phyloP scores from a whole-genome alignment of 345 rosid genomes.

The Atalantia buxifolia region DNA sequence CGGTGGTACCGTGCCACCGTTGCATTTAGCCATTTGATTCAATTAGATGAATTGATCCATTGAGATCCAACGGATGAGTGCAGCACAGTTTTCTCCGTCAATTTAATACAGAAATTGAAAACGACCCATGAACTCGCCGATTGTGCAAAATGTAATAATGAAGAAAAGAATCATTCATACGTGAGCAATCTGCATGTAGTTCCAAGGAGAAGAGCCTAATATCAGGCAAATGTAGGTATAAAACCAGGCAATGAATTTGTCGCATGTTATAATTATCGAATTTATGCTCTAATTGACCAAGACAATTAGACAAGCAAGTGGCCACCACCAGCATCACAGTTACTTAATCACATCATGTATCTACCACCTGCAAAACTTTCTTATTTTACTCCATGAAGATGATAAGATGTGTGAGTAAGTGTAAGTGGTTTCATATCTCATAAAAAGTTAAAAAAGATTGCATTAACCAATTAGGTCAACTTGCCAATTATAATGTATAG shows the following conservation, averaged over 20 bases:
- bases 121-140: too few species aligned
- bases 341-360: too few species aligned
- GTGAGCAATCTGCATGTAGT: background rate
- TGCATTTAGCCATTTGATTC: too few species aligned
- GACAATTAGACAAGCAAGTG: background rate
- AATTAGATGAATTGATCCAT: too few species aligned
- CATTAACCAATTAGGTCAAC: background rate
- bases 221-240: background rate
- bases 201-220: background rate
- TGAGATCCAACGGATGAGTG: too few species aligned
- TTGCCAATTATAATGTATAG: background rate
- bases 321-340: background rate
- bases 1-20: too few species aligned
- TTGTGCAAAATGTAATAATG: too few species aligned
- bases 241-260: background rate
- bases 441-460: background rate
- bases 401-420: background rate
- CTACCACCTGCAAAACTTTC: background rate
- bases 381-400: background rate
- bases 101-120: too few species aligned
- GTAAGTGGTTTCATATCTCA: background rate
- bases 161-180: too few species aligned
- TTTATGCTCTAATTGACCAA: background rate
- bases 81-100: too few species aligned
- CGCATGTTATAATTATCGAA: background rate